Evolutionary conservation across 2,329 filamentous ascomycete species (phyloP), one percentile per base, ranked within the genome.

Genomic region (Fusarium buxicola): DNA sequence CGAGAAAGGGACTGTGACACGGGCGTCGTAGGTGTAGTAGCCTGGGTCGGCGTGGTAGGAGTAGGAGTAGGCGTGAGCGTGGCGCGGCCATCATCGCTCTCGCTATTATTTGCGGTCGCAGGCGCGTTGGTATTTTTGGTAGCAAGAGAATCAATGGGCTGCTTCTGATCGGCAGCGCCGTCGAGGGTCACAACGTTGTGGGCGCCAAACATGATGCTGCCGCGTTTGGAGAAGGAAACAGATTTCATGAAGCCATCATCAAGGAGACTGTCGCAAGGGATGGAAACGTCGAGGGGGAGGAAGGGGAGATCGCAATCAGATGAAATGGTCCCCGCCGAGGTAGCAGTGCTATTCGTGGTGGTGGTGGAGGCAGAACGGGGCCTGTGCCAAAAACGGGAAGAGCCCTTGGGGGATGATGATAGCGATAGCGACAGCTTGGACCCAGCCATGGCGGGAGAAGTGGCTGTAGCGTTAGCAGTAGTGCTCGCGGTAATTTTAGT

Each of bases 151-250:
- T 56, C 51, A 30, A 55, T 40, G 35, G 62, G 46, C 40, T 35
- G 15, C 12, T 61, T 27, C 18, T 51, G 46, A 27, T 63, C 54
- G 57, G 63, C 62, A 43, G 55, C 60, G 63, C 60, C 61, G 60
- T 68, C 68, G 55, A 70, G 25, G 48, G 51, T 48, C 50, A 55
- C 45, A 34, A 62, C 63, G 58, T 69, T 78, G 70, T 82, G 82
- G 49, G 80, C 81, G 60, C 82, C 81, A 70, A 88, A 81, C 81
- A 89, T 85, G 68, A 89, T 78, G 74, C 86, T 89, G 64, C 86
- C 86, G 66, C 86, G 81, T 61, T 87, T 86, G 55, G 86, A 88
- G 71, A 89, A 89, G 64, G 81, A 81, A 64, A 89, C 74, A 53
- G 80, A 78, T 63, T 77, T 80, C 69, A 89, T 74, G 70, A 85